Evolutionary conservation across 179 eudicot species (phyloP), one percentile per base, ranked within the genome.

Genomic region (Spergularia azorica): DNA sequence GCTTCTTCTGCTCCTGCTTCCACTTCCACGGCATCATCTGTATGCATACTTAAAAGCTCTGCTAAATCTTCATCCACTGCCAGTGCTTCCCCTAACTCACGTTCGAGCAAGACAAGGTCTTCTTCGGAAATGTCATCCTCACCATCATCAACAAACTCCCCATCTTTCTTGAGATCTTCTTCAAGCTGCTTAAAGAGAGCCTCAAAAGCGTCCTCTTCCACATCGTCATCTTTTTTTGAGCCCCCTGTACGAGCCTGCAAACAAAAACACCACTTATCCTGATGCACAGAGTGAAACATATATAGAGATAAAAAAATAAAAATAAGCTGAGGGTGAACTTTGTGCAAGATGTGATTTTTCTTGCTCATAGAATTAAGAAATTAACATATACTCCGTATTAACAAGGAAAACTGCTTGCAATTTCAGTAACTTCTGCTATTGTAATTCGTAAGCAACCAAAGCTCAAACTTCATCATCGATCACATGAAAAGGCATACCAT

Each of bases 111-210:
- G 51, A 85, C 89, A 78, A 93, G 94, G 60, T 95, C 99, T 79
- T 89, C 92, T 85, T 91, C 97, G 17, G 84, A 83, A 72, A 94
- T 85, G 56, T 91, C 97, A 51, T 89, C 93, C 26, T 93, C 97
- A 38, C 56, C 78, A 67, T 90, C 96, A 58, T 74, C 88, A 54
- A 81, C 70, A 55, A 85, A 79, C 48, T 72, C 66, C 57, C 87
- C 90, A 71, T 88, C 98, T 75, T 85, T 89, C 82, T 87, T 87
- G 55, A 95, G 85, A 85, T 95, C 98, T 79, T 93, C 97, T 75
- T 93, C 99, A 38, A 95, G 92, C 86, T 84, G 94, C 82, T 80
- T 86, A 80, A 95, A 95, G 20, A 95, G 95, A 59, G 95, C 92
- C 84, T 93, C 99, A 70, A 95, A 81, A 67, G 94, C 90, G 84